Evolutionary conservation across 2,329 filamentous ascomycete species (phyloP).

Genomic region (Cadophora sp.): DNA sequence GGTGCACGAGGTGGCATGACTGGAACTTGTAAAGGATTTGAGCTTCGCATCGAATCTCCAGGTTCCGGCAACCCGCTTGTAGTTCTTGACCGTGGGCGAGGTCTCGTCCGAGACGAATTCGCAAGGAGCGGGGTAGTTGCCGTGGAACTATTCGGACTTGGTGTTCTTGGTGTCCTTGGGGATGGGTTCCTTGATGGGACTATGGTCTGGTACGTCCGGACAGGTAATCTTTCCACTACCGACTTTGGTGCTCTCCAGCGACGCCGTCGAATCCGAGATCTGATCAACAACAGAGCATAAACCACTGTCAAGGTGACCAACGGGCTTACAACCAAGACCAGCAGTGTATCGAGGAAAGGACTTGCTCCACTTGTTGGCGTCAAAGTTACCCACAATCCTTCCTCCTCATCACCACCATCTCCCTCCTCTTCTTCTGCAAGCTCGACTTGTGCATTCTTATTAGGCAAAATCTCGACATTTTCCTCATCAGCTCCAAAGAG

Average conservation of each 20-base stretch:
- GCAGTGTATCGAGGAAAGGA: conserved; percentile 92
- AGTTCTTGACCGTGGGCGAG: conserved; percentile 69
- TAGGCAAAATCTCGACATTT: conserved; percentile 43
- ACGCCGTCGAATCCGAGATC: conserved; percentile 85
- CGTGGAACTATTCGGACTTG: conserved; percentile 70
- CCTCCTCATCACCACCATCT: conserved; percentile 58
- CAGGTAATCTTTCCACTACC: conserved; percentile 91
- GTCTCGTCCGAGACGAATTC: conserved; percentile 53
- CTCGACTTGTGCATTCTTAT: conserved; percentile 25
- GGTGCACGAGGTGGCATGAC: conserved; percentile 31
- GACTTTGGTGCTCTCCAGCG: conserved; percentile 98
- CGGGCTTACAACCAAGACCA: conserved; percentile 96
- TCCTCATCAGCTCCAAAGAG: conserved; percentile 56
- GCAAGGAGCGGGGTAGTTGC: conserved; percentile 84
- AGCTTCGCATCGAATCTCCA: conserved; percentile 53
- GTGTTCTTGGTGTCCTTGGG: conserved; percentile 52
- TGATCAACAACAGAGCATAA: conserved; percentile 84
- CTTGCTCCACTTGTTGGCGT: conserved; percentile 88
- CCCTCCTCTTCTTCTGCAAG: conserved; percentile 40
- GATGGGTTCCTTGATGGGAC: conserved; percentile 63
- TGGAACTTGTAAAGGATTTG: conserved; percentile 43
- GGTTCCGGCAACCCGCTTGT: conserved; percentile 65
- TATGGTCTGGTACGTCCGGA: conserved; percentile 93
- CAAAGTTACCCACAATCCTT: conserved; percentile 95
- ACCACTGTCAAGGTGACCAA: conserved; percentile 92